Base-by-base conservation (phyloP, 192 early-diverging fungal species). In the Mortierella antarctica region DNA sequence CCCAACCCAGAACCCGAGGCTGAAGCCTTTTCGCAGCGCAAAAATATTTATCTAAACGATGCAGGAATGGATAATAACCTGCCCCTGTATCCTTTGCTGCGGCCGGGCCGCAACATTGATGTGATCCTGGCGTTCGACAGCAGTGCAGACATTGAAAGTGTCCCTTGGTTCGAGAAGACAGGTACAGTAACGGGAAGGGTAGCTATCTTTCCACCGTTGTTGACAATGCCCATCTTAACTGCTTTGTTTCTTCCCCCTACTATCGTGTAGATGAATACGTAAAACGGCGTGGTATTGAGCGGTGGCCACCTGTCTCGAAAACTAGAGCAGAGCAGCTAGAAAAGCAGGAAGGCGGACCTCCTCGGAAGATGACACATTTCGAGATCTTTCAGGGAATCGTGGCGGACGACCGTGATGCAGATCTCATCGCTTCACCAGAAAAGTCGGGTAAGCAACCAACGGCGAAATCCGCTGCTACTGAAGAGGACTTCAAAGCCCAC, bases 61-160 rank as follows among this genome's bases (percentile, higher is more conserved):
- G 93, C 92, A 15, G 94, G 92, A 9, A 86, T 91, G 82, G 89
- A 93, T 54, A 96, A 96, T 75, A 95, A 96, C 73, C 82, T 93
- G 48, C 93, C 95, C 0, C 87, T 96, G 50, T 91, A 93, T 23
- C 91, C 93, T 18, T 67, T 95, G 17, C 68, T 92, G 31, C 78
- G 92, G 7, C 83, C 86, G 5, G 91, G 89, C 15, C 87, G 95
- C 11, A 64, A 85, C 18, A 88, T 94, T 4, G 95, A 96, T 78
- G 83, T 93, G 41, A 86, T 94, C 11, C 60, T 96, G 18, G 89
- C 89, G 17, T 84, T 96, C 40, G 95, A 96, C 77, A 82, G 90
- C 39, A 92, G 91, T 69, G 91, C 89, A 9, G 89, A 92, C 60
- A 92, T 93, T 45, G 89, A 92, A 45, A 84, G 83, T 23, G 88